Evolutionary conservation across 192 early-diverging fungal species (phyloP).

Genomic region (Geranomyces variabilis): DNA sequence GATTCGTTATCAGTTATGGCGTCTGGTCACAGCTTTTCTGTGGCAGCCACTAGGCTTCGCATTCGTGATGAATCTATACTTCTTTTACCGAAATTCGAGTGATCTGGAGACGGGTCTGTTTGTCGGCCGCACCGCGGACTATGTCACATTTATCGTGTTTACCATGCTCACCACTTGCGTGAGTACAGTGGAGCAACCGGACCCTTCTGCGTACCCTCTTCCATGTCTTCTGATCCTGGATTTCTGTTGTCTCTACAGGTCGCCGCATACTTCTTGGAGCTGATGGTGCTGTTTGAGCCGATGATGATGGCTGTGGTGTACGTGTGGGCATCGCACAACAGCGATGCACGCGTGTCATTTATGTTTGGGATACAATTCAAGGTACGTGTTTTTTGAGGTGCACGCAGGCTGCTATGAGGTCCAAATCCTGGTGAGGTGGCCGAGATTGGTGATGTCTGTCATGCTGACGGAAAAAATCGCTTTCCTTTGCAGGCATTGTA

Average conservation of each 20-base stretch:
- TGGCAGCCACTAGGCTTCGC: constrained; percentile 54
- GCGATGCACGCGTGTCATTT: constrained; percentile 63
- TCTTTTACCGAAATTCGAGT: constrained; percentile 71
- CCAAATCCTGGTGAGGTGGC: neutral
- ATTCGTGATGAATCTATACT: constrained; percentile 71
- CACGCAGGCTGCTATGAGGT: neutral
- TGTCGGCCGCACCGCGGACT: constrained; percentile 74
- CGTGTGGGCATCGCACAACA: constrained; percentile 73
- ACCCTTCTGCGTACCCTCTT: neutral
- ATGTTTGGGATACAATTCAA: constrained; percentile 76
- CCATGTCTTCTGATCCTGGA: neutral
- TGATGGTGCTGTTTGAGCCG: constrained; percentile 49
- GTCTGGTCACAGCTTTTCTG: constrained; percentile 74
- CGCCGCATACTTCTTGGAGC: constrained; percentile 31
- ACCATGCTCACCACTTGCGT: constrained; percentile 53
- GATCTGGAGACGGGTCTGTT: constrained; percentile 73
- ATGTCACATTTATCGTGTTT: constrained; percentile 74
- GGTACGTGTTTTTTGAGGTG: too few relatives aligned
- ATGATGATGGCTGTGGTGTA: constrained; percentile 70
- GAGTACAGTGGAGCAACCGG: constrained; percentile 13
- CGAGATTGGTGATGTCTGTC: neutral
- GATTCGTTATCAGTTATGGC: constrained; percentile 63
- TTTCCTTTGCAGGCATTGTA: constrained; percentile 57
- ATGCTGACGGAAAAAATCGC: neutral
- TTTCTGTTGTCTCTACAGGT: constrained; percentile 1